A percentile compares a stretch with the other conserved stretches of the same genome.
These are phyloP conservation scores for Pochonia chlamydosporia DNA, from an alignment of 2,329 filamentous ascomycete genomes.

Conservation along the genomic window DNA sequence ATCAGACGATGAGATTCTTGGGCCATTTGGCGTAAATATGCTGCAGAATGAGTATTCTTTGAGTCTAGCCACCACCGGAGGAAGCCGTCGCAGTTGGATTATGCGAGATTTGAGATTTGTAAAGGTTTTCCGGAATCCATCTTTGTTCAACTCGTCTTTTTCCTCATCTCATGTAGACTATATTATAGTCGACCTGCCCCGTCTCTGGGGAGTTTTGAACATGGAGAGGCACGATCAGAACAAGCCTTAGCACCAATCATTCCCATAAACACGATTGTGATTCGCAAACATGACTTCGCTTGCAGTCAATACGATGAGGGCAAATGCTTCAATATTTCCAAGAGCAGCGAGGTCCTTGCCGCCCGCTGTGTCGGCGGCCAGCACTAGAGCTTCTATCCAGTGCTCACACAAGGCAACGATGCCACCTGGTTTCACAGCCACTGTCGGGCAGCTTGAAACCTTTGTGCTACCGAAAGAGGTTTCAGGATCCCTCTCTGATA, in stretches of 20 bases:
- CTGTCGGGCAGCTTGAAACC: slow-evolving; percentile 28
- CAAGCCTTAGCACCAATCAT: no score
- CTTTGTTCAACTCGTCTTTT: background rate
- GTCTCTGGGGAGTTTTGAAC: no score
- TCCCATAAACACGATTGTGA: background rate
- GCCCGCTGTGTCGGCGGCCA: background rate
- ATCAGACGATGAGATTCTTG: background rate
- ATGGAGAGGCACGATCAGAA: no score
- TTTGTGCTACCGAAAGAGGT: slow-evolving; percentile 34
- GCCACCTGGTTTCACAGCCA: slow-evolving; percentile 21
- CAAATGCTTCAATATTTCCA: background rate
- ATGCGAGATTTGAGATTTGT: background rate
- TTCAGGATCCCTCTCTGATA: slow-evolving; percentile 25
- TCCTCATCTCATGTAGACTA: background rate
- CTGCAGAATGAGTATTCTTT: background rate
- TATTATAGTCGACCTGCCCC: background rate
- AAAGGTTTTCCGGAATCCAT: background rate
- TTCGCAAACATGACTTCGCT: slow-evolving; percentile 5
- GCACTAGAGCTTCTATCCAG: background rate
- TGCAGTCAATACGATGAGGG: background rate
- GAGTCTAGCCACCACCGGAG: background rate
- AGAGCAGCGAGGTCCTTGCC: background rate
- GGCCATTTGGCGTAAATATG: background rate
- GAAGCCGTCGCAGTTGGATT: background rate
- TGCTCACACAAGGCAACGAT: slow-evolving; percentile 9